Base-by-base conservation (phyloP, 1,139 yeast species). In the Yamadazyma atmosphaerica region DNA sequence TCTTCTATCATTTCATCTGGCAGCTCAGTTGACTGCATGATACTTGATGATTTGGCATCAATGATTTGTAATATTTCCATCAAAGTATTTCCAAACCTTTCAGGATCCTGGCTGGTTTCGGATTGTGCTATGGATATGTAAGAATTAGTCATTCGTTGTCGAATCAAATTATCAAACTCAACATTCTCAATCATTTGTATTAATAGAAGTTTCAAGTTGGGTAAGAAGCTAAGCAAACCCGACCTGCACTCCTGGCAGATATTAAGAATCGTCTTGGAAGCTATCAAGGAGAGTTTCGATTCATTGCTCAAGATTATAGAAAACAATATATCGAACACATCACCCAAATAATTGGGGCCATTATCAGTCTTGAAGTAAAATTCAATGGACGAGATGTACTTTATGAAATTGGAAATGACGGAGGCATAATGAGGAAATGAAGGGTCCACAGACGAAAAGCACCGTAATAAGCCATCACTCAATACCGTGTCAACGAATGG, bases 81-180 rank as follows among this genome's bases (percentile, higher is more conserved):
- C 2, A 66, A 36, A 38, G 52, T 43, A 33, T 52, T 39, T 5
- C 62, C 60, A 54, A 60, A 51, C 43, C 49, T 50, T 2, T 44
- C 47, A 0, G 85, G 81, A 39, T 70, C 60, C 25, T 67, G 64
- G 15, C 77, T 54, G 17, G 26, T 13, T 5, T 49, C 45, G 11
- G 79, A 69, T 48, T 79, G 82, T 19, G 81, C 69, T 33, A 84
- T 78, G 15, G 83, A 81, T 11, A 83, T 72, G 49, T 79, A 75
- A 0, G 89, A 72, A 47, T 78, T 74, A 28, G 78, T 69, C 59
- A 85, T 67, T 43, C 86, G 65, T 50, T 81, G 82, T 43, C 88
- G 65, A 1, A 83, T 76, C 35, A 79, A 63, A 30, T 71, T 57
- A 35, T 80, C 81, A 5, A 75, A 63, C 1, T 56, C 50, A 0